Evolutionary conservation across 2,329 filamentous ascomycete species (phyloP).

Genomic region (Penicillium sclerotiorum): DNA sequence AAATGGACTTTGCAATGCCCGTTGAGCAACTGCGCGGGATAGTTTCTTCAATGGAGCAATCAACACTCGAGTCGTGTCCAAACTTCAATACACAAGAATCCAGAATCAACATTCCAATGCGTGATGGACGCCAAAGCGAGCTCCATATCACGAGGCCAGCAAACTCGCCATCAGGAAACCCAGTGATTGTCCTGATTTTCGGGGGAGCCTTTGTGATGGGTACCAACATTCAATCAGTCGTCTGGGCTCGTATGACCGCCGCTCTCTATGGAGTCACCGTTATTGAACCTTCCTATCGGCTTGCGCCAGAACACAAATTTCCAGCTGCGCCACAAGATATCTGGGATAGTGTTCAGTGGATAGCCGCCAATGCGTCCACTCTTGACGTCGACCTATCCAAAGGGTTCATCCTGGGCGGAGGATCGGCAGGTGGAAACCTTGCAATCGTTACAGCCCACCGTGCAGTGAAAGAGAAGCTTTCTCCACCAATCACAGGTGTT

Average conservation of each 20-base stretch:
- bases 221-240: slow-evolving; percentile 18
- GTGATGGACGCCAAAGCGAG: slow-evolving; percentile 19
- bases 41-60: slow-evolving; percentile 8
- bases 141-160: slow-evolving; percentile 14
- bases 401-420: slow-evolving; percentile 55
- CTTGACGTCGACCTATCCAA: slow-evolving; percentile 45
- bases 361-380: slow-evolving; percentile 40
- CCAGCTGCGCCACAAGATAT: slow-evolving; percentile 48
- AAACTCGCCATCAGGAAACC: slow-evolving; percentile 5
- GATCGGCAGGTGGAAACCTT: slow-evolving; percentile 51
- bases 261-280: slow-evolving; percentile 21
- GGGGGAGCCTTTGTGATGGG: slow-evolving; percentile 30
- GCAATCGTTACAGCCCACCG: slow-evolving; percentile 44
- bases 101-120: slow-evolving; percentile 16
- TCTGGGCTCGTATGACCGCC: slow-evolving; percentile 21
- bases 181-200: slow-evolving; percentile 25
- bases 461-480: slow-evolving; percentile 44
- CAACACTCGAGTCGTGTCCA: slow-evolving; percentile 5
- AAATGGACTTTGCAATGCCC: slow-evolving; percentile 10
- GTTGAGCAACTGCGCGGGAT: slow-evolving; percentile 7
- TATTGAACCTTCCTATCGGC: slow-evolving; percentile 31
- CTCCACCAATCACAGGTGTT: slow-evolving; percentile 50
- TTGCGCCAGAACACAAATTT: slow-evolving; percentile 53
- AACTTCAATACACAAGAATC: slow-evolving; percentile 2
- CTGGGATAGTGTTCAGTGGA: slow-evolving; percentile 52